Conservation (phyloP, 2,329 filamentous ascomycete species). For the Trichoderma cornu-damae region DNA sequence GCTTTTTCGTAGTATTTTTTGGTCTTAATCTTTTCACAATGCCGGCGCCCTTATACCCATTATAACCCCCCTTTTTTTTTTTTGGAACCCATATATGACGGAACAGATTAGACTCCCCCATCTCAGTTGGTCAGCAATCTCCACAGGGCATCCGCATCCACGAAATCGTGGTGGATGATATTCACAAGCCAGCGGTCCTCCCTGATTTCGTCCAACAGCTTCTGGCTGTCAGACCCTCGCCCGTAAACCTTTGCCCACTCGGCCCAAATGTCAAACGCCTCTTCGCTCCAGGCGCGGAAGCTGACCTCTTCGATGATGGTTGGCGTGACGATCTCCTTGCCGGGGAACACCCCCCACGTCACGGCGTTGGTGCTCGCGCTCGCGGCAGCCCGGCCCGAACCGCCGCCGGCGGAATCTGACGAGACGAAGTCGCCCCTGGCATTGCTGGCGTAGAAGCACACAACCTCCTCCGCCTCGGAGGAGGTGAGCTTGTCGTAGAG, state of each 20-base stretch:
- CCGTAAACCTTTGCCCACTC: constrained; percentile 91
- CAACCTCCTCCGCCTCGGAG: constrained; percentile 55
- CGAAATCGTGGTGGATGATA: constrained; percentile 75
- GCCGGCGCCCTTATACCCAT: neutral
- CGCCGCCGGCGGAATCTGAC: constrained; percentile 49
- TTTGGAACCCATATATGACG: too few species aligned
- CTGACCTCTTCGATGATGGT: constrained; percentile 96
- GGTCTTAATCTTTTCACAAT: neutral
- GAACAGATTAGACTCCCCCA: neutral
- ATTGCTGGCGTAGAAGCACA: constrained; percentile 88
- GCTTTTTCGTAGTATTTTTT: neutral
- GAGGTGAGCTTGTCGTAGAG: constrained; percentile 59
- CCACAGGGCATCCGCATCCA: constrained; percentile 69
- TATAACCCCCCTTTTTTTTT: neutral
- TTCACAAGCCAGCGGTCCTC: constrained; percentile 85
- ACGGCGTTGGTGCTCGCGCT: constrained; percentile 76
- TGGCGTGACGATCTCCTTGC: constrained; percentile 92
- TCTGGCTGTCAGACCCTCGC: constrained; percentile 64
- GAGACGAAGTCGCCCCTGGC: constrained; percentile 70
- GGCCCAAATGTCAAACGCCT: constrained; percentile 91
- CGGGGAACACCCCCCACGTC: constrained; percentile 92
- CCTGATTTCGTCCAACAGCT: constrained; percentile 62
- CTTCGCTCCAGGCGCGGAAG: constrained; percentile 90
- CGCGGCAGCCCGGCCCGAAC: constrained; percentile 30
- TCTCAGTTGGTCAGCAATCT: constrained; percentile 49